Conservation (phyloP, 2,329 filamentous ascomycete genomes). For the Chrysosporium queenslandicum region DNA sequence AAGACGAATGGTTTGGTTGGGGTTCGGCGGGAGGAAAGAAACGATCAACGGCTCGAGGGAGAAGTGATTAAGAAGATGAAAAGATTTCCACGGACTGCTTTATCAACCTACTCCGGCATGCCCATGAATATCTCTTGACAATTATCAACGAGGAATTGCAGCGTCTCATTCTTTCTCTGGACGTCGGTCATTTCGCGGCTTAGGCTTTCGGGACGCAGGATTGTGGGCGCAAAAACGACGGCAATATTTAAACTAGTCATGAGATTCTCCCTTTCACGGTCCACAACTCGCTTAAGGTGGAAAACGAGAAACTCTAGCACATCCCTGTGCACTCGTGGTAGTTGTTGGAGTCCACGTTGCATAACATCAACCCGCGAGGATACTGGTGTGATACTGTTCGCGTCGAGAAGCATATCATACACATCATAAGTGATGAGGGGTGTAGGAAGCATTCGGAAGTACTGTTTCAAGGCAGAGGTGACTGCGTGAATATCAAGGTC, state of each 20-base stretch:
- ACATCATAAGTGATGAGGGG: slow-evolving; percentile 87
- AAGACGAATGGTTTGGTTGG: too few relatives aligned
- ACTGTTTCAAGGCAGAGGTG: slow-evolving; percentile 92
- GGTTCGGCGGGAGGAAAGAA: too few relatives aligned
- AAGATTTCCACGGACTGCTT: neutral
- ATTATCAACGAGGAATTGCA: slow-evolving; percentile 89
- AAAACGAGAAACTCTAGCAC: slow-evolving; percentile 90
- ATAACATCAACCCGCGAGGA: slow-evolving; percentile 61
- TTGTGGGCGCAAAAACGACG: slow-evolving; percentile 94
- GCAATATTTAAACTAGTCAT: slow-evolving; percentile 96
- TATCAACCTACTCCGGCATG: slow-evolving; percentile 23
- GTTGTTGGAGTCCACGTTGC: slow-evolving; percentile 60
- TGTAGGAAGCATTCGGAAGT: slow-evolving; percentile 84
- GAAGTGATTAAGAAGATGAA: too few relatives aligned
- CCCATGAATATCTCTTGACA: slow-evolving; percentile 65
- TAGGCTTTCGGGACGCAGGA: slow-evolving; percentile 83
- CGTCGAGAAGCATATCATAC: slow-evolving; percentile 77
- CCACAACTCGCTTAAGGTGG: slow-evolving; percentile 78
- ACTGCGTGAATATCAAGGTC: slow-evolving; percentile 93
- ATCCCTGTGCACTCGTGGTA: slow-evolving; percentile 76
- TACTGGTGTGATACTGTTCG: slow-evolving; percentile 51
- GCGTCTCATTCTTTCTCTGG: slow-evolving; percentile 79
- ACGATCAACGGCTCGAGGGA: too few relatives aligned
- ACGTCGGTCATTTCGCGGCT: slow-evolving; percentile 95
- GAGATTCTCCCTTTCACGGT: slow-evolving; percentile 72